Evolutionary conservation across 805 yeast species (phyloP).

Genomic region (Vanderwaltozyma yarrowii): DNA sequence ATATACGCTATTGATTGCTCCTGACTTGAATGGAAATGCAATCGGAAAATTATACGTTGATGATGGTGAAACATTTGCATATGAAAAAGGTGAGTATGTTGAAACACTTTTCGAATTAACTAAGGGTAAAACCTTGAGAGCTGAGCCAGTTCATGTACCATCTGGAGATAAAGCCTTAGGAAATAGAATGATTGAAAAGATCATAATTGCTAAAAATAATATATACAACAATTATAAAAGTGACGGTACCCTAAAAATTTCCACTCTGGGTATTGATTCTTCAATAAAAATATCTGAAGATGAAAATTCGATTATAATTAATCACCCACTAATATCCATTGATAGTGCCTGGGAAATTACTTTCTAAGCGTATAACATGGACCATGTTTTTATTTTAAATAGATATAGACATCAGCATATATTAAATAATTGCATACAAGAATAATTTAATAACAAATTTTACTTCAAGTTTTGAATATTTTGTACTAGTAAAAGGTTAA

Average conservation of each 20-base stretch:
- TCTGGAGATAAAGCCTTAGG: slow-evolving; percentile 21
- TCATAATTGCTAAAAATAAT: slow-evolving; percentile 38
- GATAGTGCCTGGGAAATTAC: no score
- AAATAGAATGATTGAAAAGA: slow-evolving; percentile 42
- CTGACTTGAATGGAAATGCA: slow-evolving; percentile 41
- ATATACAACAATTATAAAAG: neutral
- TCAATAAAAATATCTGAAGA: no score
- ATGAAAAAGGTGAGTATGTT: slow-evolving; percentile 41
- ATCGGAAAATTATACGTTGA: slow-evolving; percentile 61
- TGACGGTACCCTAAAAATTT: neutral
- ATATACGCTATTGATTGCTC: slow-evolving; percentile 59
- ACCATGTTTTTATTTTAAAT: no score
- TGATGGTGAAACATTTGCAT: slow-evolving; percentile 69
- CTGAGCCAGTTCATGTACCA: slow-evolving; percentile 20
- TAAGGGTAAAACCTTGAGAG: slow-evolving; percentile 26
- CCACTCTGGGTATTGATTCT: neutral
- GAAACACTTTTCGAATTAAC: slow-evolving; percentile 32
- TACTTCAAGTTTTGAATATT: no score
- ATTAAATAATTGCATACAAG: no score
- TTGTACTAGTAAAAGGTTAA: no score
- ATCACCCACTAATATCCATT: no score
- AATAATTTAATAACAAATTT: no score
- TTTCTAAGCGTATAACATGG: no score
- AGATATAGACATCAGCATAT: no score
- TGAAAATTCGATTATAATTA: no score